Percentiles rank a stretch among this genome's conserved stretches.
Conservation (phyloP, 257 asterid species). For the Ophiorrhiza pumila region DNA sequence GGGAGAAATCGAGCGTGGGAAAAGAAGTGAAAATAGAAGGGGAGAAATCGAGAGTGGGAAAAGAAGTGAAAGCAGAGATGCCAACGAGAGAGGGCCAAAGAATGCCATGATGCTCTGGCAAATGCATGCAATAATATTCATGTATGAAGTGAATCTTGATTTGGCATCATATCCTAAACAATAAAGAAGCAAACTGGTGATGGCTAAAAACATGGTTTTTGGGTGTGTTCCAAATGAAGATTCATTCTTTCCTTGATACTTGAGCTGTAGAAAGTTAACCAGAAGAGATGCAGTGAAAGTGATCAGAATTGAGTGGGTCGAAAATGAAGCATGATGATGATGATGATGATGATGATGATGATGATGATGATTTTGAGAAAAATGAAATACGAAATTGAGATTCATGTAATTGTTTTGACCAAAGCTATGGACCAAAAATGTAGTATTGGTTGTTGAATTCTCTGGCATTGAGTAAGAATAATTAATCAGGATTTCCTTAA, state of each 20-base stretch:
- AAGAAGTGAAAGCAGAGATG: conserved; percentile 11
- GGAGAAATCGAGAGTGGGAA: neutral
- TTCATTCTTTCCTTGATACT: conserved; percentile 1
- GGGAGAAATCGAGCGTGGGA: neutral
- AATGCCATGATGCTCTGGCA: neutral
- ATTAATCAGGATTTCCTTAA: no score
- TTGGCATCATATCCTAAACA: neutral
- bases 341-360: neutral
- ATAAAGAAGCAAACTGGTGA: neutral
- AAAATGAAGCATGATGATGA: neutral
- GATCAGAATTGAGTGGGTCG: neutral
- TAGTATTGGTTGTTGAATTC: neutral
- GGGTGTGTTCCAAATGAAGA: conserved; percentile 16
- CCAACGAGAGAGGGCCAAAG: conserved; percentile 8
- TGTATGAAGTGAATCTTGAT: neutral
- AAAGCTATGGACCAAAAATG: neutral
- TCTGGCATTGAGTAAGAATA: neutral
- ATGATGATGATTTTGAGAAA: neutral
- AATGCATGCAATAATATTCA: neutral
- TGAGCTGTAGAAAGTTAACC: neutral
- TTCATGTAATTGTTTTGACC: neutral
- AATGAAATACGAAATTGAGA: neutral
- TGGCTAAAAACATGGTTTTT: neutral
- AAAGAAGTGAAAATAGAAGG: conserved; percentile 10
- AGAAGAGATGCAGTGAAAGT: neutral